Conservation (phyloP, 2,329 filamentous ascomycete species). For the Botrytis cinerea region DNA sequence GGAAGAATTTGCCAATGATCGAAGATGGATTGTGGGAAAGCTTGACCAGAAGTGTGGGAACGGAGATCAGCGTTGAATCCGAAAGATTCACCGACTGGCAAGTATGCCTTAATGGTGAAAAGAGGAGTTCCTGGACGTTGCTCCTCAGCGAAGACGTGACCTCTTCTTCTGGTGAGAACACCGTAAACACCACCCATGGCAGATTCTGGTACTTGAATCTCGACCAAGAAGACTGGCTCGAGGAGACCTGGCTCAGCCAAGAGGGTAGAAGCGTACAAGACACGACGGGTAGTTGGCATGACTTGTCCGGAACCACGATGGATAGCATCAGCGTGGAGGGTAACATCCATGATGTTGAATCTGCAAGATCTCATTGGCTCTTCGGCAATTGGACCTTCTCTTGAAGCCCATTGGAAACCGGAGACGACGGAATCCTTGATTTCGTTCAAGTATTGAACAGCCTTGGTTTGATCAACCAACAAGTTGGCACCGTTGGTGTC, state of each 20-base stretch:
- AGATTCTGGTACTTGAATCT: slow-evolving; percentile 97
- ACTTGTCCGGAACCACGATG: slow-evolving; percentile 99
- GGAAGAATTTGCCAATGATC: slow-evolving; percentile 98
- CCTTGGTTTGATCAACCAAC: slow-evolving; percentile 99
- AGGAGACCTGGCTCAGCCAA: slow-evolving; percentile 88
- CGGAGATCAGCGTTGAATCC: slow-evolving; percentile 99
- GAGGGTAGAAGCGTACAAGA: slow-evolving; percentile 89
- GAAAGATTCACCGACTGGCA: slow-evolving; percentile 96
- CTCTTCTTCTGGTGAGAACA: slow-evolving; percentile 95
- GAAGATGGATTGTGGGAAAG: slow-evolving; percentile 98
- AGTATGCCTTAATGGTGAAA: slow-evolving; percentile 98
- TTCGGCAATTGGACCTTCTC: slow-evolving; percentile 96
- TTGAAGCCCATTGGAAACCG: slow-evolving; percentile 99
- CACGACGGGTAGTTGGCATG: slow-evolving; percentile 97
- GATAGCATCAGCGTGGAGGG: slow-evolving; percentile 98
- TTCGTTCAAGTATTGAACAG: slow-evolving; percentile 99
- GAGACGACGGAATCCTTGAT: slow-evolving; percentile 99
- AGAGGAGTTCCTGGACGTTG: slow-evolving; percentile 98
- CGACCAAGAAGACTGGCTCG: slow-evolving; percentile 98
- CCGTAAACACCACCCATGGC: slow-evolving; percentile 99
- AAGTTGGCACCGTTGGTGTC: slow-evolving; percentile 98
- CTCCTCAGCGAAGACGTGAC: slow-evolving; percentile 98
- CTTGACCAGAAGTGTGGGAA: slow-evolving; percentile 89
- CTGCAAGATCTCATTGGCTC: slow-evolving; percentile 96
- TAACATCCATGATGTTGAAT: slow-evolving; percentile 99